A percentile compares a stretch with the other conserved stretches of the same genome.
Conservation (phyloP, 83 land plant species). For the Larix sibirica region DNA sequence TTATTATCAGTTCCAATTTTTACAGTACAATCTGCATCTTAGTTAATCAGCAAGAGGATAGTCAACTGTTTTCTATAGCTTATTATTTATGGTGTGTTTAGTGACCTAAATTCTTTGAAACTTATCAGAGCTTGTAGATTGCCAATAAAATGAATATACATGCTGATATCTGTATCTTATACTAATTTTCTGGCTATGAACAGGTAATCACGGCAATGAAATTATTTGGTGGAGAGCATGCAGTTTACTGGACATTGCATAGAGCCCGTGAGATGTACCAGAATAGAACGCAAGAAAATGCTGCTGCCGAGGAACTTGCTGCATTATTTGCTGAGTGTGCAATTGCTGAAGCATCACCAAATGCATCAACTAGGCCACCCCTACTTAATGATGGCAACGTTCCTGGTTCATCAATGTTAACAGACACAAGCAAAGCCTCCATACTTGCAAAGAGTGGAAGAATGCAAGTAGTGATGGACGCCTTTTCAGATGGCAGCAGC, state of each 20-base stretch:
- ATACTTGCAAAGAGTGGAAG: conserved; percentile 86
- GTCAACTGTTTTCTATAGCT: too few relatives aligned
- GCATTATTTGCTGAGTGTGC: conserved; percentile 92
- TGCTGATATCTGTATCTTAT: too few relatives aligned
- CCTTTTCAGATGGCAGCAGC: conserved; percentile 90
- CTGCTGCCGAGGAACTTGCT: conserved; percentile 73
- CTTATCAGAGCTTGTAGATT: too few relatives aligned
- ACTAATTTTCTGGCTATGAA: background rate
- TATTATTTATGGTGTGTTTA: too few relatives aligned
- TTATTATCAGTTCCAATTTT: too few relatives aligned
- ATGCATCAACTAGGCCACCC: background rate
- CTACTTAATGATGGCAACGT: background rate
- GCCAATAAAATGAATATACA: too few relatives aligned
- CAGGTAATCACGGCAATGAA: conserved; percentile 85
- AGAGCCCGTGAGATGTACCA: conserved; percentile 81
- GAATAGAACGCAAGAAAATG: conserved; percentile 43
- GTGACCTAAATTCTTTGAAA: too few relatives aligned
- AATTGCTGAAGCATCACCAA: conserved; percentile 63
- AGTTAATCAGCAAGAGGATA: too few relatives aligned
- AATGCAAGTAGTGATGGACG: conserved; percentile 82
- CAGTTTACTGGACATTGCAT: conserved; percentile 53
- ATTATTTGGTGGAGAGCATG: conserved; percentile 69
- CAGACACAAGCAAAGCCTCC: conserved; percentile 26
- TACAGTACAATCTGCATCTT: too few relatives aligned
- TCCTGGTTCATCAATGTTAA: background rate